Base-by-base conservation (phyloP, 768 basidiomycete genomes). In the Collybia nuda region DNA sequence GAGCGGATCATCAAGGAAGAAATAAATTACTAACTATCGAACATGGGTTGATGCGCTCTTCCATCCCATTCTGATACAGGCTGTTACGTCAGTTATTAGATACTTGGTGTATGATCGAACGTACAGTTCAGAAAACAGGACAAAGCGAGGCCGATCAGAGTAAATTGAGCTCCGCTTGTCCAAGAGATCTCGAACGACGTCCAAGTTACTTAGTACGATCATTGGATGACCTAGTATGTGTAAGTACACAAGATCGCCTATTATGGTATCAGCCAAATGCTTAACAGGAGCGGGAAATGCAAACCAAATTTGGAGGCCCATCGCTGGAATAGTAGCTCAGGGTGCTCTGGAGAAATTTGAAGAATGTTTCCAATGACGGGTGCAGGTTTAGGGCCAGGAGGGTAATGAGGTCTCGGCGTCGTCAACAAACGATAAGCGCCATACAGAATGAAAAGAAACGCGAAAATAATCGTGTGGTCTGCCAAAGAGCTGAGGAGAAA, bases 141-240 rank as follows among this genome's bases (percentile, higher is more conserved):
- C 75, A 50, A 78, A 76, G 42, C 73, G 67, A 44, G 76, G 78
- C 26, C 76, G 71, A 62, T 80, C 72, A 12, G 81, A 81, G 56
- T 80, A 82, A 40, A 79, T 77, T n/a, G 72, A 58, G 46, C 80
- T 75, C 44, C 79, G 71, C 57, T 73, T 80, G 37, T 82, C 81
- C 22, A 85, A 66, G 18, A 85, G 62, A 46, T 76, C 79, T 8
- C 69, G 68, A 28, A 72, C 70, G 5, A 70, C 73, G 51, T 74
- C 67, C 53, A 67, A 52, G 50, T 72, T 74, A 61, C 77, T 82
- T 24, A 85, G 62, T 47, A 85, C 64, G 41, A 84, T 56, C 59
- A 80, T 72, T 6, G 74, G 69, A 47, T 75, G 73, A 19, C 75
- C 72, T 21, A 83, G 62, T 21, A 80, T 50, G 35, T 62, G 61